Conservation (phyloP, 192 early-diverging fungal species). For the Coemansia aciculifera region DNA sequence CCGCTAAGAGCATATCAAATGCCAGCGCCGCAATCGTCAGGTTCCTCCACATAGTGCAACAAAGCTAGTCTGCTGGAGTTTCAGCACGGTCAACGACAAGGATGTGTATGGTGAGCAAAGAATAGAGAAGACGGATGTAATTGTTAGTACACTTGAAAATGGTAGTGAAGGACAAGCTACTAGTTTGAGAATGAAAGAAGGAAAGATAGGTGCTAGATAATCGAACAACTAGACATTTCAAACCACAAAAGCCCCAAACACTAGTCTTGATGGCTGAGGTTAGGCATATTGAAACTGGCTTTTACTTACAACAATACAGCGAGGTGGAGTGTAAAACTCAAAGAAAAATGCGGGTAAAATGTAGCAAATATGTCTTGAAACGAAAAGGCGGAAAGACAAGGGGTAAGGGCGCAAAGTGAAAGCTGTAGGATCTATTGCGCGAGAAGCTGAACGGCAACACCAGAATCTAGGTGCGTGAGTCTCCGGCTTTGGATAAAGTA, state of each 20-base stretch:
- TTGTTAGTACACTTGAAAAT: not conserved
- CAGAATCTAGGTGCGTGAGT: not conserved
- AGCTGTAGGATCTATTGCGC: not conserved
- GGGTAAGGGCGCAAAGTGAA: not conserved
- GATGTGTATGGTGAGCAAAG: not conserved
- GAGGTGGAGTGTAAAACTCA: not conserved
- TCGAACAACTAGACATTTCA: not conserved
- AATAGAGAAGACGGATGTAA: not conserved
- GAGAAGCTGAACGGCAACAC: not conserved
- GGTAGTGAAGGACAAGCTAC: not conserved
- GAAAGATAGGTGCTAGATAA: not conserved
- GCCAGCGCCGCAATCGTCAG: slow-evolving; percentile 41
- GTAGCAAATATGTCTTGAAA: slow-evolving; percentile 6
- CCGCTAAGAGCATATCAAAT: slow-evolving; percentile 35
- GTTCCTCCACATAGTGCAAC: slow-evolving; percentile 41
- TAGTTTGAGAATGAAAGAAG: not conserved
- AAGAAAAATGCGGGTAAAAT: not conserved
- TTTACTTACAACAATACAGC: not conserved
- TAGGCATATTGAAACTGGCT: not conserved
- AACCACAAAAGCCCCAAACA: not conserved
- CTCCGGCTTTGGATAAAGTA: not conserved
- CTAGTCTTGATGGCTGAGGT: not conserved
- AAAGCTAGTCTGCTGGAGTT: not conserved
- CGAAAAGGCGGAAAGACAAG: slow-evolving; percentile 1
- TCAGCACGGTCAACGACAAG: not conserved